Conservation (phyloP, 2,329 filamentous ascomycete species). For the Raffaelea arxii region DNA sequence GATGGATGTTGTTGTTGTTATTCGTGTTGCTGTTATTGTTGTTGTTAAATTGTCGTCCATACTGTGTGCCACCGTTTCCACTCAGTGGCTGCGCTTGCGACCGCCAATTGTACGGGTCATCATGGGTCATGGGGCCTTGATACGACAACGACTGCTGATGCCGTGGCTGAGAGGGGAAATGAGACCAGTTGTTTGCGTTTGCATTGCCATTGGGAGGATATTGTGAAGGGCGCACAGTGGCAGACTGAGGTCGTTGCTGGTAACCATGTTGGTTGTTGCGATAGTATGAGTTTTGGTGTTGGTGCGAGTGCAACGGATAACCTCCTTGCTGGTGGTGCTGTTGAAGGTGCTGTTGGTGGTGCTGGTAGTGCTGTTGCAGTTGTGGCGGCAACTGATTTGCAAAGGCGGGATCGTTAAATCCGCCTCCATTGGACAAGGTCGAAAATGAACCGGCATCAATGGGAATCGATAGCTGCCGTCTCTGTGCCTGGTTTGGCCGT, state of each 20-base stretch:
- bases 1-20: slow-evolving; percentile 19
- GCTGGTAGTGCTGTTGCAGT: slow-evolving; percentile 20
- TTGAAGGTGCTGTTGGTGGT: slow-evolving; percentile 14
- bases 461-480: slow-evolving; percentile 47
- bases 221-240: slow-evolving; percentile 19
- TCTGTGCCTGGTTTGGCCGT: slow-evolving; percentile 53
- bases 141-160: slow-evolving; percentile 24
- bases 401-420: slow-evolving; percentile 20
- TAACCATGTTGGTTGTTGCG: slow-evolving; percentile 1
- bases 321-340: slow-evolving; percentile 16
- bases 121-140: slow-evolving; percentile 17
- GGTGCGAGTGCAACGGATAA: slow-evolving; percentile 7
- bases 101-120: slow-evolving; percentile 19
- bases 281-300: slow-evolving; percentile 15
- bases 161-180: slow-evolving; percentile 15
- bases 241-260: slow-evolving; percentile 21
- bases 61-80: too few species aligned
- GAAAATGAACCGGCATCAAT: slow-evolving; percentile 35
- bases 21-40: slow-evolving; percentile 5
- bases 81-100: slow-evolving; percentile 11
- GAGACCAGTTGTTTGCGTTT: slow-evolving; percentile 7
- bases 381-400: slow-evolving; percentile 17
- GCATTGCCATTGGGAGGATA: slow-evolving; percentile 11
- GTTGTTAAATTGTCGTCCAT: too few species aligned
- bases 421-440: slow-evolving; percentile 18